Evolutionary conservation across 2,329 filamentous ascomycete species (phyloP), one percentile per base, ranked within the genome.

Genomic region (Aotearoamyces nothofagi): DNA sequence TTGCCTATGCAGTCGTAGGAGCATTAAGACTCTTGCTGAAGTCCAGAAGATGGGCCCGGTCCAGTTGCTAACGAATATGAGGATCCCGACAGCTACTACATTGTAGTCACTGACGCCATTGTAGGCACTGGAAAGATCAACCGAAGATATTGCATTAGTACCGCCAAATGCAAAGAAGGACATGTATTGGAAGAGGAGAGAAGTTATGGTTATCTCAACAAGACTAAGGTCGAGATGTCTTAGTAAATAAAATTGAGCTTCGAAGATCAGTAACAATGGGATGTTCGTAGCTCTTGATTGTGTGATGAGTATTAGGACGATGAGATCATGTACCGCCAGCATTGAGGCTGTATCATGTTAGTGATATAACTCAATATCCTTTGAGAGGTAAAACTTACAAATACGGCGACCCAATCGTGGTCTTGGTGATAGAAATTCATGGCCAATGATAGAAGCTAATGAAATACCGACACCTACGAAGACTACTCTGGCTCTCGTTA

Each of bases 11-110:
- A 43, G 37, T 16, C 50, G 49, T 9, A 80, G 47, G 1, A 78
- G 55, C 6, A 81, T 50, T 12, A 73, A 54, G 3, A 65, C 71
- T 1, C 71, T 69, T 10, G 72, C 74, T 3, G 69, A 75, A 3
- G 67, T 63, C 82, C 86, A 98, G 69, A 81, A 96, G 8, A 96
- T 68, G 0, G 86, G 73, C 0, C 79, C 90, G 0, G 82, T 75
- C 86, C 87, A 98, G 50, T 98, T 98, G 41, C 79, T 72, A 5
- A 83, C 50, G 45, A 94, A 93, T 2, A 86, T 84, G 29, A 98
- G 61, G 3, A 81, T 37, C 1, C 83, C 90, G 10, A 98, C 90
- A 10, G 74, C 64, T n/a, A 72, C 38, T 37, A 90, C 62, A 46
- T 80, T 86, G 59, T 92, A 98, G 32, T 65, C 70, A 27, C 66